These are phyloP conservation scores for Coniochaeta sp. DNA, from an alignment of 2,329 filamentous ascomycete species.

Conservation along the genomic window DNA sequence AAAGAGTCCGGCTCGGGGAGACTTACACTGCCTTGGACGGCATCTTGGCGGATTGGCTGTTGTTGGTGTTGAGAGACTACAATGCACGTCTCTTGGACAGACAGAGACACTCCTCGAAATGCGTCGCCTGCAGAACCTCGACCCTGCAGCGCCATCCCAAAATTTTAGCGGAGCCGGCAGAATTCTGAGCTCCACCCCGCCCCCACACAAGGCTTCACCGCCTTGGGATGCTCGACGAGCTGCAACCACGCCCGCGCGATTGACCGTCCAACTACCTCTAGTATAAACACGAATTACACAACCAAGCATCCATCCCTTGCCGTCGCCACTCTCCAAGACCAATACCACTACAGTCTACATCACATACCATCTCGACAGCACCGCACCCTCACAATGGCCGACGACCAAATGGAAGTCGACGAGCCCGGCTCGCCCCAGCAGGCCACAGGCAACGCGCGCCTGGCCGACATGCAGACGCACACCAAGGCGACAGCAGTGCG, in stretches of 20 bases:
- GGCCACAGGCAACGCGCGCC: constrained; percentile 37
- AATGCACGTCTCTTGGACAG: background rate
- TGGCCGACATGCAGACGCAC: constrained; percentile 63
- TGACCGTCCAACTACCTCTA: no score
- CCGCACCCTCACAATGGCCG: constrained; percentile 33
- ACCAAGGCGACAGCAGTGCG: constrained; percentile 73
- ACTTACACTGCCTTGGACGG: constrained; percentile 22
- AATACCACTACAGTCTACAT: background rate
- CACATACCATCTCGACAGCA: background rate
- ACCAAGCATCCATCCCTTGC: background rate
- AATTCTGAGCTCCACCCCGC: background rate
- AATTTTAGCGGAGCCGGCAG: background rate
- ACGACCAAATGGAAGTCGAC: constrained; percentile 56
- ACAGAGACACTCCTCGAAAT: background rate
- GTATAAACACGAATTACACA: background rate
- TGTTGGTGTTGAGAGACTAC: background rate
- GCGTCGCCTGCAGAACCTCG: background rate
- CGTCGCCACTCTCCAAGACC: no score
- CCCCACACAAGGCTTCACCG: background rate
- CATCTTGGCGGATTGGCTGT: background rate
- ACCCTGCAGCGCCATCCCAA: background rate
- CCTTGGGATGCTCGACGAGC: background rate
- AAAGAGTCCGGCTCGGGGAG: background rate
- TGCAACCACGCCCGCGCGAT: background rate
- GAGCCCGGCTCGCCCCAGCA: constrained; percentile 26